Conservation (phyloP, 2,329 filamentous ascomycete genomes). For the Thelonectria olida region DNA sequence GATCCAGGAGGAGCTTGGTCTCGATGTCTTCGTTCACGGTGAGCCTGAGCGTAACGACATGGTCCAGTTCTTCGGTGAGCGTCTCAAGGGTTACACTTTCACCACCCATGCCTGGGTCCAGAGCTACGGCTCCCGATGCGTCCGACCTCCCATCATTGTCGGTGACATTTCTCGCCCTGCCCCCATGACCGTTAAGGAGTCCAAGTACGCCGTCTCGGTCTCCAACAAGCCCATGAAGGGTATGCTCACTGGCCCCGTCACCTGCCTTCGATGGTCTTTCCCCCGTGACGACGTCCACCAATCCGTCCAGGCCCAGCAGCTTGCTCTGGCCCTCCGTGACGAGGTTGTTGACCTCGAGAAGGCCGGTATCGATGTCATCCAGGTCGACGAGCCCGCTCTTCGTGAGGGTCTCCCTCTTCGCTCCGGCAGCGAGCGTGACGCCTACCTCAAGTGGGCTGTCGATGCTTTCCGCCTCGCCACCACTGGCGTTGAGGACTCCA, state of each 20-base stretch:
- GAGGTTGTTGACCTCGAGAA: constrained; percentile 98
- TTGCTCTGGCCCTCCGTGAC: constrained; percentile 96
- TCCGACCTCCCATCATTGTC: constrained; percentile 97
- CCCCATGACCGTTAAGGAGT: constrained; percentile 99
- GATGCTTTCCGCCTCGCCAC: constrained; percentile 97
- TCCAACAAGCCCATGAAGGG: constrained; percentile 99
- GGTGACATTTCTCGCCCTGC: constrained; percentile 97
- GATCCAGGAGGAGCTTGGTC: constrained; percentile 97
- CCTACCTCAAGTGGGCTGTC: constrained; percentile 97
- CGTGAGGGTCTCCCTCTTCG: constrained; percentile 99
- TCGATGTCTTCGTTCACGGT: constrained; percentile 97
- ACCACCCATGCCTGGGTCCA: constrained; percentile 99
- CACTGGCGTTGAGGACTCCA: constrained; percentile 91
- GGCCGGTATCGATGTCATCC: constrained; percentile 96
- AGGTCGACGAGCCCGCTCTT: constrained; percentile 98
- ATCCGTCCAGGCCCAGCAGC: constrained; percentile 98
- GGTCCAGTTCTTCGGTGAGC: constrained; percentile 99
- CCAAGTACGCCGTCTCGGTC: constrained; percentile 95
- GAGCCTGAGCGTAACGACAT: constrained; percentile 99
- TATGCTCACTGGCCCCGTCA: constrained; percentile 99
- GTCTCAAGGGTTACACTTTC: constrained; percentile 95
- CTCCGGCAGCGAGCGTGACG: constrained; percentile 90
- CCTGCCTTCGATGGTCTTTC: constrained; percentile 99
- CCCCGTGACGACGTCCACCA: constrained; percentile 99
- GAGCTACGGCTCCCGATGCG: constrained; percentile 97